Evolutionary conservation across 2,329 filamentous ascomycete genomes (phyloP), one percentile per base, ranked within the genome.

Genomic region (Endoconidiophora polonica): DNA sequence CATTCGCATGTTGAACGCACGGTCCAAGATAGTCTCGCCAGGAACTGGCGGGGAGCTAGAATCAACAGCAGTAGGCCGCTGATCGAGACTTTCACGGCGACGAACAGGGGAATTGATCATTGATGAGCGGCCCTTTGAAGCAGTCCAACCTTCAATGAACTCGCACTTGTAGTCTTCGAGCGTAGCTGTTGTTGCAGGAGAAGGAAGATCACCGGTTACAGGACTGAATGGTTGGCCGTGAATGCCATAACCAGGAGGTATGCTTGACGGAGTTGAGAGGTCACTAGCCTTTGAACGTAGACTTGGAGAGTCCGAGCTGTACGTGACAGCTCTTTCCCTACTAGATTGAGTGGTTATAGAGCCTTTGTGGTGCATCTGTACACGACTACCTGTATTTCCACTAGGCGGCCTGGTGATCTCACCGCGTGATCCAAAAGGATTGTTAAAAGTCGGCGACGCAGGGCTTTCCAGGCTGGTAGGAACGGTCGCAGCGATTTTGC

Each of bases 11-110:
- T 79, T 75, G 57, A 82, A 81, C 0, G 78, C 78, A 38, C 78
- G 65, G 58, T 82, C 78, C n/a, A 81, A 61, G 47, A 82, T 81
- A 0, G 78, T 80, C 61, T 82, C 77, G 14, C 77, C 69, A 2
- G 73, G 73, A 0, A 62, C 63, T 2, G 73, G 70, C 0, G 74
- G 73, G 0, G 73, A 72, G 56, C 67, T 68, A 1, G 70, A 68
- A 39, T 69, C 64, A 2, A 66, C 57, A 6, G 68, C 58, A 10
- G 62, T 59, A 10, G 59, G 57, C 16, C 63, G 61, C 3, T 67
- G 65, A 14, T 65, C 63, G 45, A 77, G 65, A 57, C 74, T 77
- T 42, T 71, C 73, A 5, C 73, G 68, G 2, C 66, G 70, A 40
- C 73, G 66, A 1, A 70, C 65, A 2, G 77, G 76, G 2, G 76